These are phyloP conservation scores for Syzygium malaccense DNA, from an alignment of 441 rosid species.

Conservation along the genomic window DNA sequence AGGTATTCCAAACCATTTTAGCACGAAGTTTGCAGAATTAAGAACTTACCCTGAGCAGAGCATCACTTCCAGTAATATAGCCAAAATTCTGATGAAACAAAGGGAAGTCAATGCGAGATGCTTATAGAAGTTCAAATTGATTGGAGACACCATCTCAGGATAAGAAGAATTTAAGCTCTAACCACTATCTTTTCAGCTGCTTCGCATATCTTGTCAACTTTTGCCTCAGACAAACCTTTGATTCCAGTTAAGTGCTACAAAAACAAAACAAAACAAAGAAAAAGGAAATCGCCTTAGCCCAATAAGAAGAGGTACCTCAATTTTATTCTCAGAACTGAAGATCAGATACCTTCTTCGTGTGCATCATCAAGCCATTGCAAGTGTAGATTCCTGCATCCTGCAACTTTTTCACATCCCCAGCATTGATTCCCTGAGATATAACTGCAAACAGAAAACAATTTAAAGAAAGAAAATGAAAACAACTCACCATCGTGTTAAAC, in stretches of 20 bases:
- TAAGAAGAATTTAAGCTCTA: not conserved
- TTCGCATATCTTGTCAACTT: constrained; percentile 97
- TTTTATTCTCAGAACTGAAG: not conserved
- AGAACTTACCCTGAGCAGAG: constrained; percentile 72
- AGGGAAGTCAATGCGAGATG: not conserved
- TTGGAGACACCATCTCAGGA: not conserved
- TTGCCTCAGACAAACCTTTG: constrained; percentile 96
- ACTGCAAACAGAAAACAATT: constrained; percentile 25
- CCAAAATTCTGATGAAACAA: constrained; percentile 56
- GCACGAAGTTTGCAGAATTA: not conserved
- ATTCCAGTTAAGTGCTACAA: constrained; percentile 82
- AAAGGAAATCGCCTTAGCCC: not conserved
- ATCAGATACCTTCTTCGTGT: constrained; percentile 71
- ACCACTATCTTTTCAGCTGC: constrained; percentile 56
- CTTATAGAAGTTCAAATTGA: not conserved
- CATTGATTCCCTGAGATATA: constrained; percentile 80
- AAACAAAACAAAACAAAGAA: constrained; percentile 1
- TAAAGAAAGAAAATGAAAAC: not conserved
- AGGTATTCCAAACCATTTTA: not conserved
- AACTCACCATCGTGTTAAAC: not conserved
- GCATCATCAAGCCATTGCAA: constrained; percentile 98
- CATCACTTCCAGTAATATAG: constrained; percentile 94
- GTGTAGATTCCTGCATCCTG: constrained; percentile 97
- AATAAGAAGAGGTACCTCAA: not conserved
- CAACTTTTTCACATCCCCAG: constrained; percentile 92